Evolutionary conservation across 2,329 filamentous ascomycete species (phyloP), one percentile per base, ranked within the genome.

Genomic region (Penicillium digitatum): DNA sequence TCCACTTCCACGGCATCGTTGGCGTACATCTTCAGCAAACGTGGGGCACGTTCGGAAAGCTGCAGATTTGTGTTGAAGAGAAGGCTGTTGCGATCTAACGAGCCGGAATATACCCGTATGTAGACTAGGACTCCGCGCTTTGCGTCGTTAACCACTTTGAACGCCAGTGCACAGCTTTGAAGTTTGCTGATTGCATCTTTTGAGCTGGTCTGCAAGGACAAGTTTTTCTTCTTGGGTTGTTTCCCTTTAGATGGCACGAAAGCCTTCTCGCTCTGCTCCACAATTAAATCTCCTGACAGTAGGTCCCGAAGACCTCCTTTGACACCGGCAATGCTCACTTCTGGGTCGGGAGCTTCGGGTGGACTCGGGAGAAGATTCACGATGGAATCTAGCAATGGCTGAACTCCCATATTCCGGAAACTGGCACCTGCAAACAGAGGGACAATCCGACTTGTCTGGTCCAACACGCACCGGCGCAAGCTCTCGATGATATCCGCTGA

Each of bases 71-170:
- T 94, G 70, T 97, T 97, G 83, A 88, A 97, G 26, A 95, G 83
- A 3, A 85, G 77, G 10, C 85, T 81, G 62, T 90, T 90, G 44
- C 86, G 86, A 55, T 85, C 83, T 50, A 99, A 77, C 2, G 84
- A 82, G 10, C 94, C 94, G 26, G 90, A 89, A 72, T 97, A 97
- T 8, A 96, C 90, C 38, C 94, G 86, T 10, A 97, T 87, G 68
- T 95, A 97, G 59, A 95, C 91, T 56, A 97, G 81, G 51, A 95
- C 87, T 18, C 94, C 94, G 54, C 91, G 86, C 60, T 87, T 87
- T 9, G 88, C 79, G 66, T 97, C 93, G 62, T 93, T 88, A 60
- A 94, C 90, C 6, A 97, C 94, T 73, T 99, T 99, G 82, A 97
- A 99, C 8, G 87, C 87, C 24, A 89, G 72, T 1, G 85, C 86